Percentiles rank a stretch among this genome's conserved stretches.
These are phyloP conservation scores for Talaromyces thailandensis DNA, from an alignment of 495 filamentous ascomycete species.

Conservation along the genomic window DNA sequence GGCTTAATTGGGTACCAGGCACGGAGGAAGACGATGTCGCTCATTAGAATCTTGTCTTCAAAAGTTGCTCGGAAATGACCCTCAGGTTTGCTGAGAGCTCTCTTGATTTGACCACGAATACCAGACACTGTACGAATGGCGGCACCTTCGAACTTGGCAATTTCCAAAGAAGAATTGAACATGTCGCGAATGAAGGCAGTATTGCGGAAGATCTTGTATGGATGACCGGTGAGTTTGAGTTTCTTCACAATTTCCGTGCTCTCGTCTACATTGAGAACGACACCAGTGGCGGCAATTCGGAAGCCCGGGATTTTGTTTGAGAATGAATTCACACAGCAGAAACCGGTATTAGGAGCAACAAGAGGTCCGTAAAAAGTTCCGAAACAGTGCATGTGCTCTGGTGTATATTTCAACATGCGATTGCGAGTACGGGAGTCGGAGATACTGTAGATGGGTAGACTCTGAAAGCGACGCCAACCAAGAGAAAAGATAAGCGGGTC, in stretches of 20 bases:
- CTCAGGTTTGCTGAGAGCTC: slow-evolving; percentile 81
- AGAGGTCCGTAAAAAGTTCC: slow-evolving; percentile 92
- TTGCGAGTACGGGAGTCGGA: slow-evolving; percentile 88
- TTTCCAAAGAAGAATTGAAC: slow-evolving; percentile 86
- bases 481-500: slow-evolving; percentile 95
- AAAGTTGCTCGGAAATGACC: slow-evolving; percentile 94
- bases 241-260: slow-evolving; percentile 97
- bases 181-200: slow-evolving; percentile 98
- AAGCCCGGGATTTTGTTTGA: slow-evolving; percentile 84
- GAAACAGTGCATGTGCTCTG: slow-evolving; percentile 97
- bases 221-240: slow-evolving; percentile 83
- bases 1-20: slow-evolving; percentile 96
- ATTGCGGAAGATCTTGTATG: slow-evolving; percentile 98
- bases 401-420: slow-evolving; percentile 95
- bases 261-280: slow-evolving; percentile 87
- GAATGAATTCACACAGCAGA: slow-evolving; percentile 87
- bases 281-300: slow-evolving; percentile 87
- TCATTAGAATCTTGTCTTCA: slow-evolving; percentile 95
- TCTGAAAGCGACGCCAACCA: slow-evolving; percentile 95
- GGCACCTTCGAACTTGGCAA: slow-evolving; percentile 97
- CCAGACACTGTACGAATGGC: slow-evolving; percentile 92
- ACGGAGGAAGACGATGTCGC: slow-evolving; percentile 88
- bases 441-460: slow-evolving; percentile 85
- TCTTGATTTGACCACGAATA: slow-evolving; percentile 92
- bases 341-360: slow-evolving; percentile 90